Conservation (phyloP, 352 stramenopile genomes). For the Pythium plurisporium region DNA sequence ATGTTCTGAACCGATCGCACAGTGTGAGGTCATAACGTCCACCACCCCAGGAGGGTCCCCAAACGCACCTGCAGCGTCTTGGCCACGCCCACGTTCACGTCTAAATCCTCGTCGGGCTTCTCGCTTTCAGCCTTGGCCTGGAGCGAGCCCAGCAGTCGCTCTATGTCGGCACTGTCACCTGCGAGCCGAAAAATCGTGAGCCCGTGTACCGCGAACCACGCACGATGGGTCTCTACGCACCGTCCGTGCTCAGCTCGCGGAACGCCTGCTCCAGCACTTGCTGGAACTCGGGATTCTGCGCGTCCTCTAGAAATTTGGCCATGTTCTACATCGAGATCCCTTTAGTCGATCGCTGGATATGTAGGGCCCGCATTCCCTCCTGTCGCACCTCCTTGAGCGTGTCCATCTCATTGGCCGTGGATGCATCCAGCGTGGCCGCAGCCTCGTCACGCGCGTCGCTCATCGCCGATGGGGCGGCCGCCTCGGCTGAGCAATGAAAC, state of each 20-base stretch:
- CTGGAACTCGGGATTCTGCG: constrained; percentile 85
- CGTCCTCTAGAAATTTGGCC: constrained; percentile 81
- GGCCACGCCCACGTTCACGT: constrained; percentile 75
- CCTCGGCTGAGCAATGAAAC: neutral
- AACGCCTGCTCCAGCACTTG: constrained; percentile 84
- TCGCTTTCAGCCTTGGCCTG: constrained; percentile 29
- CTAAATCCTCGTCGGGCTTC: constrained; percentile 48
- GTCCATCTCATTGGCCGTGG: constrained; percentile 53
- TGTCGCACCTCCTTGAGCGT: constrained; percentile 51
- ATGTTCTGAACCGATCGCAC: constrained; percentile 45
- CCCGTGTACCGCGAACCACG: neutral
- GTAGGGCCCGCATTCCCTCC: neutral
- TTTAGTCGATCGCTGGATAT: neutral
- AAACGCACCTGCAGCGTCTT: constrained; percentile 73
- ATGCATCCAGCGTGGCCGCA: constrained; percentile 36
- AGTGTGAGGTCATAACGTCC: too few relatives aligned
- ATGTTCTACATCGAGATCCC: constrained; percentile 59
- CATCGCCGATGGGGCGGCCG: constrained; percentile 28
- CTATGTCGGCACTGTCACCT: constrained; percentile 64
- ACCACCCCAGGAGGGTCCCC: too few relatives aligned
- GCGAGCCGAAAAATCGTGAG: neutral
- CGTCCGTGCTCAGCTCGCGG: constrained; percentile 67
- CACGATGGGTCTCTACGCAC: constrained; percentile 30
- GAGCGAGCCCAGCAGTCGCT: constrained; percentile 64
- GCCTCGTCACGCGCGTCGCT: constrained; percentile 43